A percentile compares a stretch with the other conserved stretches of the same genome.
These are phyloP conservation scores for Nannochloropsis granulata DNA, from an alignment of 108 stramenopile species.

Conservation along the genomic window DNA sequence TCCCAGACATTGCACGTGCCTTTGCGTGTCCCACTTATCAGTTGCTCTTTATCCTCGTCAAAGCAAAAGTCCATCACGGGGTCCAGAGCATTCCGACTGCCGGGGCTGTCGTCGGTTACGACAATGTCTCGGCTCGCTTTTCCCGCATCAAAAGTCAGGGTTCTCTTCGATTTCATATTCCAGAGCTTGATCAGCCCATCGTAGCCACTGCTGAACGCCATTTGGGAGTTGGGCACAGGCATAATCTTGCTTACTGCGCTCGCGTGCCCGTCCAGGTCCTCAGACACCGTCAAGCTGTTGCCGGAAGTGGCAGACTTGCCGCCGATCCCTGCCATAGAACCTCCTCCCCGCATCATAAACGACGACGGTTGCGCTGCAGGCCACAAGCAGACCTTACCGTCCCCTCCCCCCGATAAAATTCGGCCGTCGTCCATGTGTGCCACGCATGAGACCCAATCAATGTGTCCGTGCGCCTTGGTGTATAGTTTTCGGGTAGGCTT, in stretches of 20 bases:
- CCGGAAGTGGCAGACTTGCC: neutral
- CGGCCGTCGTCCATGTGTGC: neutral
- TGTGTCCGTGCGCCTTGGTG: neutral
- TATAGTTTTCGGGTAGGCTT: neutral
- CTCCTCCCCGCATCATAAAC: neutral
- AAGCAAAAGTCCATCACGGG: neutral
- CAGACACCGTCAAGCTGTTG: neutral
- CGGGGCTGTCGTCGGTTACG: neutral
- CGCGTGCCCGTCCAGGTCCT: neutral
- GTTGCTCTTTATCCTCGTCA: neutral
- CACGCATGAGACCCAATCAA: neutral
- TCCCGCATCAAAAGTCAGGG: neutral
- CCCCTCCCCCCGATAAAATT: neutral
- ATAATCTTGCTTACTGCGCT: neutral
- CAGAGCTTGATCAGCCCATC: neutral
- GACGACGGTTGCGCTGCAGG: neutral
- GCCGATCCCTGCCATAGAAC: neutral
- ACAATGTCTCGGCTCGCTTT: neutral
- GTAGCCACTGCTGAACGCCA: neutral
- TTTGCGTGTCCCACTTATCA: neutral
- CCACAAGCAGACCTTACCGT: neutral
- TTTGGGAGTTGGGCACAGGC: neutral
- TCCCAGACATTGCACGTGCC: neutral
- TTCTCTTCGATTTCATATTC: neutral
- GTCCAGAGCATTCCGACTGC: neutral